Base-by-base conservation (phyloP, 441 rosid species). In the Jatropha podagrica region DNA sequence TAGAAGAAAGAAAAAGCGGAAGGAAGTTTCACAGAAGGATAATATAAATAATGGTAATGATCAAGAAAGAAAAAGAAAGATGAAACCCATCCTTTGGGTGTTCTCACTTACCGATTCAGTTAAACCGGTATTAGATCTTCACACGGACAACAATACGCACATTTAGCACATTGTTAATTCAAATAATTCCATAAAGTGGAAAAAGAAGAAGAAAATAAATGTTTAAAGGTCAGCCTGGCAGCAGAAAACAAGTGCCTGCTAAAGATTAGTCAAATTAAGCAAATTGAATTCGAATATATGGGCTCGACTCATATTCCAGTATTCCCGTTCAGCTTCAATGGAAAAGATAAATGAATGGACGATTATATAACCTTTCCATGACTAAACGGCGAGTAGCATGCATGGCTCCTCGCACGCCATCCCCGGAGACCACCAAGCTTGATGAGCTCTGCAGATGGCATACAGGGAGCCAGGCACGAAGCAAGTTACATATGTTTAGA, bases 401-500 rank as follows among this genome's bases (percentile, higher is more conserved):
- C 89, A 69, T 76, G 88, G 79, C 86, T 83, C 85, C 88, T 83
- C 73, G 88, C 81, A 86, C 69, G 89, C 89, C 86, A 84, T 85
- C 65, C 76, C 13, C 83, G 12, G 73, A 81, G 83, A 72, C 80
- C 84, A 84, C 65, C 85, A n/a, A 61, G 2, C 8, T 72, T 74
- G 88, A 76, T 79, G 80, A 71, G 76, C 83, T 84, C 64, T 37
- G 80, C 88, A 83, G 77, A 81, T 81, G 86, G 89, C 88, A 81
- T 86, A 78, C 86, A 83, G 80, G 88, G 86, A 84, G 89, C 86
- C 88, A 84, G 88, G 86, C 89, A 86, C 61, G 49, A 77, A 23
- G 32, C 15, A 46, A 27, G 52, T 32, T 7, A 38, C 40, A 40
- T 18, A 38, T 32, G n/a, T 60, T 38, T 71, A 23, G 10, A 15